Percentiles rank a stretch among this genome's conserved stretches.
These are phyloP conservation scores for Solanum chmielewskii DNA, from an alignment of 257 asterid genomes.

Conservation along the genomic window DNA sequence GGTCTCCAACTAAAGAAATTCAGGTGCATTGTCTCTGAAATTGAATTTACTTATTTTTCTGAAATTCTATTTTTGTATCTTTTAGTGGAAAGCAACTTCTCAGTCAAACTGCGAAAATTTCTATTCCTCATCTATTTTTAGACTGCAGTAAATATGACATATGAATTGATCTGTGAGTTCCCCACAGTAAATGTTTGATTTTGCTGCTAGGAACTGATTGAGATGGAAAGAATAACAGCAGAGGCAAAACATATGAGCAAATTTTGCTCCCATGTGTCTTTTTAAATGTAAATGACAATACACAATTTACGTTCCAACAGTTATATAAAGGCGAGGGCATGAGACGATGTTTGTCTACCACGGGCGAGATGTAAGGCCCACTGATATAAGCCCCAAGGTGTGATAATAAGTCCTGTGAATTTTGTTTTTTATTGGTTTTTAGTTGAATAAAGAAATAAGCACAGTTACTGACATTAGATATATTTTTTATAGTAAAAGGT, in stretches of 20 bases:
- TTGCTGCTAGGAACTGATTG: not conserved
- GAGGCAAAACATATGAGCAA: not conserved
- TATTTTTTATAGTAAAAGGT: not conserved
- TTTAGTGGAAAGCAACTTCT: not conserved
- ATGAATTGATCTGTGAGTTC: not conserved
- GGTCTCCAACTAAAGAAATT: not conserved
- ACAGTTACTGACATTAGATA: not conserved
- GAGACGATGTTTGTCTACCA: not conserved
- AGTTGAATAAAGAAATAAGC: not conserved
- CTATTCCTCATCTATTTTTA: not conserved
- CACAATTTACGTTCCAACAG: not conserved
- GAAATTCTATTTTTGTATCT: not conserved
- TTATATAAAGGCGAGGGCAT: not conserved
- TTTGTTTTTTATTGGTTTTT: not conserved
- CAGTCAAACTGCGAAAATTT: not conserved
- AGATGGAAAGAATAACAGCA: not conserved
- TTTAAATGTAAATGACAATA: not conserved
- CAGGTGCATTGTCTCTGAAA: not conserved
- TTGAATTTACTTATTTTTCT: not conserved
- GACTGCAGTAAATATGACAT: not conserved
- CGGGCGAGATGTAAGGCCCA: not conserved
- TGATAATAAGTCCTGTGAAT: not conserved
- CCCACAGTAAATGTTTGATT: not conserved
- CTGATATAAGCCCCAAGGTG: not conserved
- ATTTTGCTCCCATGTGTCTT: not conserved